Base-by-base conservation (phyloP, 805 yeast species). In the Candida lessepsii region DNA sequence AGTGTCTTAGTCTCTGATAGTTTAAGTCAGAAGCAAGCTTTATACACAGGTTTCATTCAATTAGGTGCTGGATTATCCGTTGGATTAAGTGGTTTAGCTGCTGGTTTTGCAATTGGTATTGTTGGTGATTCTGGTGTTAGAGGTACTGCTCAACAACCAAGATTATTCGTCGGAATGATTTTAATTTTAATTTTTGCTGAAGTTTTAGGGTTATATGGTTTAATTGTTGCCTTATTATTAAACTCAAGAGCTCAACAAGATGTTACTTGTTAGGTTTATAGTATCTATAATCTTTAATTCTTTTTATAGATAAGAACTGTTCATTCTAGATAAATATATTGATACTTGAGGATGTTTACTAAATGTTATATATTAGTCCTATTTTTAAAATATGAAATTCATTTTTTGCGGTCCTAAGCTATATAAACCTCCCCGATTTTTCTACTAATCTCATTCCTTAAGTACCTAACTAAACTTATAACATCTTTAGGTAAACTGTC, bases 21-120 rank as follows among this genome's bases (percentile, higher is more conserved):
- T 38, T 78, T 91, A 58, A 81, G 80, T 59, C 97, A 90, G 71
- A 75, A 79, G 56, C 96, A 90, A 71, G 95, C 96, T 3, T 68
- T 93, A 41, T 93, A 87, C 69, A 86, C 87, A 58, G 99, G 99
- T n/a, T 89, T 89, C 63, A 88, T 93, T 95, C 99, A 93, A 66
- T 71, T 93, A 61, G 90, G 95, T 39, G 89, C 97, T 65, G 99
- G 99, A 1, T 68, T 91, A 45, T 80, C 95, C 26, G 99, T 93
- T 31, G 99, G 99, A 2, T 88, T 93, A 57, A 89, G 98, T 3
- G 90, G 98, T 62, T 73, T 93, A 58, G 90, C 98, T 29, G 86
- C 96, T 44, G 99, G 99, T 32, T 93, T 90, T 65, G 93, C 99
- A 43, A 87, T 87, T 68, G 96, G 96, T 37, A 83, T 87, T 48